Evolutionary conservation across 495 filamentous ascomycete genomes (phyloP), one percentile per base, ranked within the genome.

Genomic region (Diplogelasinospora grovesii): DNA sequence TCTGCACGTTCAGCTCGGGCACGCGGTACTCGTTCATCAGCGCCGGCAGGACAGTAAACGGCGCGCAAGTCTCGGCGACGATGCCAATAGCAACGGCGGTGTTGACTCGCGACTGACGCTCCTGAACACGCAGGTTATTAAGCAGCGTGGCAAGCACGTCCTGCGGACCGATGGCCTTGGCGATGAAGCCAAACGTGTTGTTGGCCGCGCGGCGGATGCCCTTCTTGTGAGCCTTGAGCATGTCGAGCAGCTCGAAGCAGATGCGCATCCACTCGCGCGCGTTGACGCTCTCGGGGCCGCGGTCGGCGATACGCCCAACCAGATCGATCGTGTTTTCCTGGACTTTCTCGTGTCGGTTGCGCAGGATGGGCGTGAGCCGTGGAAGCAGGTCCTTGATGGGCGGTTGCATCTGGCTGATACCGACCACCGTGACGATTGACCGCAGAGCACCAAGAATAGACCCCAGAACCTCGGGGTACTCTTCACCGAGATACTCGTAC

Each of bases 11-110:
- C 32, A 99, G 79, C 61, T 99, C 93, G 0, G 92, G 93, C 2
- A 97, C 92, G 23, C 93, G 85, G 63, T 99, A 99, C 64, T 99
- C 93, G 69, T 99, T 99, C 93, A 99, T 99, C 45, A 99, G 69
- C 1, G 90, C 93, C 1, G 93, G 93, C n/a, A 99, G 85, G 4
- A 97, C 92, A 1, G 93, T 97, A 66, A 97, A 99, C 4, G 93
- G 93, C 5, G 89, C 89, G 63, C 93, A 99, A n/a, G 93, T 96
- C 66, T 99, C 93, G 27, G 93, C 93, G n/a, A 99, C 93, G 52
- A 99, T 99, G 65, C 89, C 93, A 46, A 99, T 99, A 46, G 93
- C 93, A 25, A 99, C 93, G 39, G 93, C 93, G 1, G 93, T 97
- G 67, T 93, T 97, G 49, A 99, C 93, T 63, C 93, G 87, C 3